phyloP scores from a whole-genome alignment of 805 yeast genomes.

The Nakazawaea ernobii region DNA sequence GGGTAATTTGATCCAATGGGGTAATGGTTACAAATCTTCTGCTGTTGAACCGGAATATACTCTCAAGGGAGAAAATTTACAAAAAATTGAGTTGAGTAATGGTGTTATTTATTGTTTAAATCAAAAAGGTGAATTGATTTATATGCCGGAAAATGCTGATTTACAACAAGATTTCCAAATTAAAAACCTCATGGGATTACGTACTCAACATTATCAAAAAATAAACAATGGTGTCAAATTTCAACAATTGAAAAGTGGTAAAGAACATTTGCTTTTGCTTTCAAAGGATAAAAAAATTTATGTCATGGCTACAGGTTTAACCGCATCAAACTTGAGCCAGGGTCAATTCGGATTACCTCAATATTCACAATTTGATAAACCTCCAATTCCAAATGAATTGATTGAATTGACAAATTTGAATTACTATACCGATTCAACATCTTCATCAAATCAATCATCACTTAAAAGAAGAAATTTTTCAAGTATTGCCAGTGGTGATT shows the following conservation, averaged over 20 bases:
- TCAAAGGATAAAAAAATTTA: conserved; percentile 57
- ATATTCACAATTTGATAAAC: conserved; percentile 56
- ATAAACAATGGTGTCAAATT: conserved; percentile 13
- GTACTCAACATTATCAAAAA: background rate
- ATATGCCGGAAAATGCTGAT: conserved; percentile 25
- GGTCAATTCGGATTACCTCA: conserved; percentile 87
- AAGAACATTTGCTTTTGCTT: conserved; percentile 60
- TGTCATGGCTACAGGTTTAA: conserved; percentile 53
- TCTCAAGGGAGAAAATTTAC: conserved; percentile 41
- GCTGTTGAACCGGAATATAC: conserved; percentile 28
- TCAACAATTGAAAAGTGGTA: conserved; percentile 51
- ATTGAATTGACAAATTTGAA: conserved; percentile 56
- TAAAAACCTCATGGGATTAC: conserved; percentile 11
- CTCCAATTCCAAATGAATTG: conserved; percentile 43
- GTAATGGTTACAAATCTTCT: conserved; percentile 31
- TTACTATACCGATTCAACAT: conserved; percentile 31
- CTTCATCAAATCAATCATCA: conserved; percentile 9
- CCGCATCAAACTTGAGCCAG: conserved; percentile 34
- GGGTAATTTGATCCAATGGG: conserved; percentile 77
- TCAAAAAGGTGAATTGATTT: conserved; percentile 38
- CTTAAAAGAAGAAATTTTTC: conserved; percentile 38
- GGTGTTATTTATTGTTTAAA: conserved; percentile 46
- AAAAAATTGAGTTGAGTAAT: conserved; percentile 43
- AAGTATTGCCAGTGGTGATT: conserved; percentile 66
- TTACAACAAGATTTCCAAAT: conserved; percentile 14